Conservation (phyloP, 306 rosid species). For the Astragalus glycyphyllos region DNA sequence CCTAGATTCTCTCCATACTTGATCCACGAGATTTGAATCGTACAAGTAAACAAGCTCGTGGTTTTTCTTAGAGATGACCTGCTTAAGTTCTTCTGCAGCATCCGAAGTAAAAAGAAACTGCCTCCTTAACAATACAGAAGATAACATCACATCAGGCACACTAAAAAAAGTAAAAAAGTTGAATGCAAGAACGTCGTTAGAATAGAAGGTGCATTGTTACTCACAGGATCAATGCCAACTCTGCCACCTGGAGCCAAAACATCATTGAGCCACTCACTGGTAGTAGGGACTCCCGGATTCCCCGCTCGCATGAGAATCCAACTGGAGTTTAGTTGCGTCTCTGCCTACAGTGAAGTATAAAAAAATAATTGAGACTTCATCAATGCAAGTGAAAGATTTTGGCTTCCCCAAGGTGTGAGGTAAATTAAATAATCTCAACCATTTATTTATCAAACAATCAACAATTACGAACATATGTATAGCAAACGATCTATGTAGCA, state of each 20-base stretch:
- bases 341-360: constrained; percentile 60
- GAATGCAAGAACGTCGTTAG: constrained; percentile 10
- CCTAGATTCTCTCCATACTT: constrained; percentile 81
- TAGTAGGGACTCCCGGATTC: constrained; percentile 78
- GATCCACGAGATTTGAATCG: constrained; percentile 83
- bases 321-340: constrained; percentile 82
- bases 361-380: not conserved
- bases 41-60: constrained; percentile 82
- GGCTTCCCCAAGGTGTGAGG: too few relatives aligned
- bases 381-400: not conserved
- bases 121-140: constrained; percentile 81
- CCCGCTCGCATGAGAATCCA: constrained; percentile 99
- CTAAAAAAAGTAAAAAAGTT: constrained; percentile 34
- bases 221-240: constrained; percentile 98
- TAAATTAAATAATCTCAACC: too few relatives aligned
- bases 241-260: constrained; percentile 85
- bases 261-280: constrained; percentile 89
- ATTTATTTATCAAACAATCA: too few relatives aligned
- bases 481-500: too few relatives aligned
- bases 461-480: too few relatives aligned
- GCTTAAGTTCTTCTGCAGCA: constrained; percentile 89
- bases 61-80: constrained; percentile 68
- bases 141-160: constrained; percentile 59
- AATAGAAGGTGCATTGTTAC: constrained; percentile 48
- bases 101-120: constrained; percentile 97